These are phyloP conservation scores for Bipolaris zeicola DNA, from an alignment of 2,329 filamentous ascomycete species.

Conservation along the genomic window DNA sequence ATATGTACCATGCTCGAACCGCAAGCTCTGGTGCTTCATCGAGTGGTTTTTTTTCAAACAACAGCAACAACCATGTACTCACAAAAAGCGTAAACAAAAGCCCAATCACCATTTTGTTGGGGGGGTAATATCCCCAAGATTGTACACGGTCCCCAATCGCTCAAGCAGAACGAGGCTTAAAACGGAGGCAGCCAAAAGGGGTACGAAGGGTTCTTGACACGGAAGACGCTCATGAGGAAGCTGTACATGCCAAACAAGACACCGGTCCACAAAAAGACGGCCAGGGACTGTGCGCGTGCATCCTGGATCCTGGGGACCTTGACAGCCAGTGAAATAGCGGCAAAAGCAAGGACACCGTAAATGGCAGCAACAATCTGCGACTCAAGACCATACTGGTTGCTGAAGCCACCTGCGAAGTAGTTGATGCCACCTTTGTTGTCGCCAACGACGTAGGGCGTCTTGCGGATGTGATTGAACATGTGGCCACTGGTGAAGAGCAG, in stretches of 20 bases:
- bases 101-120: neutral
- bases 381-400: conserved; percentile 91
- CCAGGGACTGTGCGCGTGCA: conserved; percentile 76
- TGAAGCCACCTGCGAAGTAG: conserved; percentile 92
- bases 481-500: conserved; percentile 94
- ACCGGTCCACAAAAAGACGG: conserved; percentile 77
- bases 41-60: neutral
- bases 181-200: conserved; percentile 95
- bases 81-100: neutral
- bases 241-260: conserved; percentile 86
- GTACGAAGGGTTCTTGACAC: conserved; percentile 92
- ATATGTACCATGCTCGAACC: neutral
- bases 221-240: conserved; percentile 91
- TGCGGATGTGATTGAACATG: conserved; percentile 99
- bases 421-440: conserved; percentile 83
- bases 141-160: neutral
- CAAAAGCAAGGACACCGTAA: conserved; percentile 83
- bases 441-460: conserved; percentile 87
- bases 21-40: neutral
- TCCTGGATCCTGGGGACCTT: conserved; percentile 91
- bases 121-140: neutral
- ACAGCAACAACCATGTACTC: neutral
- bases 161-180: conserved; percentile 47
- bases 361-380: conserved; percentile 93
- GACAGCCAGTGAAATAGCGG: conserved; percentile 85